These are phyloP conservation scores for Annulohypoxylon truncatum DNA, from an alignment of 2,329 filamentous ascomycete species.

Conservation along the genomic window DNA sequence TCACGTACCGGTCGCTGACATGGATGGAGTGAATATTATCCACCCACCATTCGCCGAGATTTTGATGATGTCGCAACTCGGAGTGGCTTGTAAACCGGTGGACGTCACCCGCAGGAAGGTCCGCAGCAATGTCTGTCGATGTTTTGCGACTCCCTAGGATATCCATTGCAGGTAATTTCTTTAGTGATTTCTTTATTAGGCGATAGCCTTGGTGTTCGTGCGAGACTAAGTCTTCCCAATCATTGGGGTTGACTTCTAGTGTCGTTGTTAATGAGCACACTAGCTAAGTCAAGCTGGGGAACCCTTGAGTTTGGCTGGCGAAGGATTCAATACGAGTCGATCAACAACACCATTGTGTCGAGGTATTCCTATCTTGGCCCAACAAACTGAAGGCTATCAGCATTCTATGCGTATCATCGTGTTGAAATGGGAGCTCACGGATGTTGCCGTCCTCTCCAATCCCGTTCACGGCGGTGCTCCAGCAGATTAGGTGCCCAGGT, in stretches of 20 bases:
- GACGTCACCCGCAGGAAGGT: constrained; percentile 55
- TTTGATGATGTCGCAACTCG: constrained; percentile 57
- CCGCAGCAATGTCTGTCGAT: constrained; percentile 58
- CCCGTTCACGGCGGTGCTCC: constrained; percentile 51
- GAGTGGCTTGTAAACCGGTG: constrained; percentile 58
- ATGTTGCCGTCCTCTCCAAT: constrained; percentile 49
- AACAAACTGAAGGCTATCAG: constrained; percentile 53
- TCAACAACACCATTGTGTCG: constrained; percentile 28
- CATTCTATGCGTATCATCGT: constrained; percentile 58
- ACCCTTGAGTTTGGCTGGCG: constrained; percentile 45
- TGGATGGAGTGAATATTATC: constrained; percentile 57
- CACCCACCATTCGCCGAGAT: constrained; percentile 58
- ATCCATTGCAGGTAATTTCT: constrained; percentile 57
- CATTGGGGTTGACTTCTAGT: constrained; percentile 38
- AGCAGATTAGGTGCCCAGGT: constrained; percentile 57
- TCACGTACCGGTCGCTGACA: constrained; percentile 55
- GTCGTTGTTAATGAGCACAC: constrained; percentile 51
- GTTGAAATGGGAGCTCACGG: constrained; percentile 59
- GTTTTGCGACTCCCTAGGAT: constrained; percentile 56
- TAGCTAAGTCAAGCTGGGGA: constrained; percentile 55
- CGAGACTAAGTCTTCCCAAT: constrained; percentile 45
- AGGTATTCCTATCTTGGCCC: constrained; percentile 20
- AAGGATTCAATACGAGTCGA: constrained; percentile 55
- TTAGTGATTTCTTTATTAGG: constrained; percentile 53
- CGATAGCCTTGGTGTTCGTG: constrained; percentile 49